These are phyloP conservation scores for Naganishia albida DNA, from an alignment of 1,284 basidiomycete species.

Conservation along the genomic window DNA sequence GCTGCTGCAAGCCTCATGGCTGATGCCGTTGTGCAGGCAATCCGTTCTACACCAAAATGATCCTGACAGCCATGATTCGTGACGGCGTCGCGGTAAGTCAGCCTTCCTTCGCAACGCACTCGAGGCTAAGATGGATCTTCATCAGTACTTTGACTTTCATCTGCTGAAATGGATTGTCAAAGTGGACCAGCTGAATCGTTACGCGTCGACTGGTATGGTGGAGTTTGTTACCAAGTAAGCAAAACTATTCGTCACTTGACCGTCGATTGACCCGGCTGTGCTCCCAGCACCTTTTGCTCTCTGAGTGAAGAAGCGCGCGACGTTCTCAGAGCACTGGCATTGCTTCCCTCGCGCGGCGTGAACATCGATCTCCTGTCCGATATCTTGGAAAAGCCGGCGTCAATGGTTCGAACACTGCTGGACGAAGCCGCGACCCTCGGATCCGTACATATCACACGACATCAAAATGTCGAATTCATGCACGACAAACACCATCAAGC, in stretches of 20 bases:
- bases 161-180: constrained; percentile 28
- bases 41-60: constrained; percentile 27
- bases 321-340: constrained; percentile 40
- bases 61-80: constrained; percentile 21
- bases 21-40: constrained; percentile 17
- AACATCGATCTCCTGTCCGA: constrained; percentile 35
- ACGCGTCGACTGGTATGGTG: constrained; percentile 27
- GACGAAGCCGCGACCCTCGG: constrained; percentile 34
- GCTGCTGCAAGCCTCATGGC: too few species aligned
- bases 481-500: constrained; percentile 47
- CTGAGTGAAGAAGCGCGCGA: constrained; percentile 34
- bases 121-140: too few species aligned
- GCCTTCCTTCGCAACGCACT: too few species aligned
- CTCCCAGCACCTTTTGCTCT: constrained; percentile 1
- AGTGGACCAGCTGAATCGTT: constrained; percentile 27
- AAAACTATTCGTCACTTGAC: background rate
- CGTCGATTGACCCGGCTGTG: background rate
- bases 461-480: constrained; percentile 38
- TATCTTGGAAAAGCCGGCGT: constrained; percentile 32
- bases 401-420: constrained; percentile 29
- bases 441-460: constrained; percentile 27
- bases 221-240: constrained; percentile 28
- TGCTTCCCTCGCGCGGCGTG: constrained; percentile 42
- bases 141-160: constrained; percentile 31
- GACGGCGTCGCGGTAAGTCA: constrained; percentile 29